Percentiles rank a stretch among this genome's conserved stretches.
Conservation (phyloP, 1,284 basidiomycete species). For the Ceratobasidium sp. region DNA sequence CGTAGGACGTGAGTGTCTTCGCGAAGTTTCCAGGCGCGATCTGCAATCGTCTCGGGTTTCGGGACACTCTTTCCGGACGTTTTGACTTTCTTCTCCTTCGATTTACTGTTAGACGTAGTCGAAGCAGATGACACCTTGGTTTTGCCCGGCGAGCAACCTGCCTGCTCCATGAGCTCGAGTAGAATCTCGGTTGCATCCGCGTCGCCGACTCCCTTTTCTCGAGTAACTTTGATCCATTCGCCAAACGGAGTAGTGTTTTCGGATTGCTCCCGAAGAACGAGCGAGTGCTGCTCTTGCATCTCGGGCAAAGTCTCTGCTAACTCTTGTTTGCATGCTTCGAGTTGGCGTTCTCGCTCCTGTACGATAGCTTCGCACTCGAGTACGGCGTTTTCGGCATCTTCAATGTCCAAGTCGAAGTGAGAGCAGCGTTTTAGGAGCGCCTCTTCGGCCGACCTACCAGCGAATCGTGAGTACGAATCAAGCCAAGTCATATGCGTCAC, state of each 20-base stretch:
- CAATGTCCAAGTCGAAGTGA: constrained; percentile 89
- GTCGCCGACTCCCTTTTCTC: constrained; percentile 78
- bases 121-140: constrained; percentile 44
- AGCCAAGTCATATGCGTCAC: constrained; percentile 53
- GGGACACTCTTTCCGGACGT: constrained; percentile 51
- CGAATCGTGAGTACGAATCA: not conserved
- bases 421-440: constrained; percentile 93
- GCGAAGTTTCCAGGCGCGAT: constrained; percentile 83
- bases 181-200: constrained; percentile 77
- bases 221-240: constrained; percentile 74
- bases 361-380: constrained; percentile 95
- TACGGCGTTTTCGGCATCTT: constrained; percentile 81
- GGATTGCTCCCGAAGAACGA: constrained; percentile 41
- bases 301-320: constrained; percentile 59
- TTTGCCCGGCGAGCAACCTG: constrained; percentile 43
- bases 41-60: constrained; percentile 53
- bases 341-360: constrained; percentile 81
- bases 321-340: constrained; percentile 83
- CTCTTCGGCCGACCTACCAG: constrained; percentile 83
- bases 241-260: constrained; percentile 60
- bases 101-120: constrained; percentile 50
- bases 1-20: constrained; percentile 90
- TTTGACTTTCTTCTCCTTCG: constrained; percentile 56
- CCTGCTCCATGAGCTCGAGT: constrained; percentile 67
- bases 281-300: constrained; percentile 39